Evolutionary conservation across 192 early-diverging fungal species (phyloP).

Genomic region (Fimicolochytrium jonesii): DNA sequence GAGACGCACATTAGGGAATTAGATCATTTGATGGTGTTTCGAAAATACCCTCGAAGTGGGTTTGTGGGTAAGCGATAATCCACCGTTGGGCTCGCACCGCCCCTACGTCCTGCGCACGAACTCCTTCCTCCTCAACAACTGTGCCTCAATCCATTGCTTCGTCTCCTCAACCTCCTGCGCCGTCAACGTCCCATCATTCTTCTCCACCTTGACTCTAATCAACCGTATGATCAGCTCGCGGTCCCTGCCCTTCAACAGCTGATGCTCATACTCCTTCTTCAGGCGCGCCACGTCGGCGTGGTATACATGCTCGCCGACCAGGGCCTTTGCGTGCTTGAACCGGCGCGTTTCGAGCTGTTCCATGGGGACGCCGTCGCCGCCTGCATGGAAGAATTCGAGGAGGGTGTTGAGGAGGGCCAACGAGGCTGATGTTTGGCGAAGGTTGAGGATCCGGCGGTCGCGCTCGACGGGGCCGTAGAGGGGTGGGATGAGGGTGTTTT

Average conservation of each 20-base stretch:
- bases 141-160: slow-evolving; percentile 40
- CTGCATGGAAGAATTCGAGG: slow-evolving; percentile 50
- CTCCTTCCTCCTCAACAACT: slow-evolving; percentile 38
- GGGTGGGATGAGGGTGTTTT: slow-evolving; percentile 39
- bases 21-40: too few relatives aligned
- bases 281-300: slow-evolving; percentile 33
- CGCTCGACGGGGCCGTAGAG: slow-evolving; percentile 50
- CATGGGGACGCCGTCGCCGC: slow-evolving; percentile 42
- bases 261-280: slow-evolving; percentile 43
- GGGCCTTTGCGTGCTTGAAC: slow-evolving; percentile 28
- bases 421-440: slow-evolving; percentile 41
- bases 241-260: slow-evolving; percentile 32
- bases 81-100: too few relatives aligned
- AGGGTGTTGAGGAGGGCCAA: slow-evolving; percentile 34
- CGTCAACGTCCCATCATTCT: slow-evolving; percentile 9
- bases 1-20: too few relatives aligned
- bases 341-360: slow-evolving; percentile 37
- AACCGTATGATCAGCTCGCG: slow-evolving; percentile 40
- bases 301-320: slow-evolving; percentile 33
- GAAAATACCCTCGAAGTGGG: too few relatives aligned
- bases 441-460: slow-evolving; percentile 41
- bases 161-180: slow-evolving; percentile 28
- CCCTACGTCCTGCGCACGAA: too few relatives aligned
- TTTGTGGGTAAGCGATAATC: too few relatives aligned
- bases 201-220: slow-evolving; percentile 40